A percentile compares a stretch with the other conserved stretches of the same genome.
These are phyloP conservation scores for Verticillium zaregamsianum DNA, from an alignment of 2,329 filamentous ascomycete species.

Conservation along the genomic window DNA sequence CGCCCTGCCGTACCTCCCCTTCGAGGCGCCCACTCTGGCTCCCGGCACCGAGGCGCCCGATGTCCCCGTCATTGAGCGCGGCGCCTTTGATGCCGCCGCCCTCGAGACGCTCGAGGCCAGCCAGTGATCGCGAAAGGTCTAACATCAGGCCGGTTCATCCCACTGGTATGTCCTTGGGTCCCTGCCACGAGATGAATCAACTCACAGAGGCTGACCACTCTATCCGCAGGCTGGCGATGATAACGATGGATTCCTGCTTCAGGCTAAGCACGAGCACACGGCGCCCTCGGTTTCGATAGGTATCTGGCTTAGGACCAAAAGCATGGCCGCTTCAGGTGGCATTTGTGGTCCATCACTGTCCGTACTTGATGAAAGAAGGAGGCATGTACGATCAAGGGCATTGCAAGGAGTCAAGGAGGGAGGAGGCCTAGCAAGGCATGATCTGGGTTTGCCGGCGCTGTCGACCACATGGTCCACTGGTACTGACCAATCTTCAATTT, in stretches of 20 bases:
- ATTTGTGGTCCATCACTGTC: background rate
- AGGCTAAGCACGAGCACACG: background rate
- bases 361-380: background rate
- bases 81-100: background rate
- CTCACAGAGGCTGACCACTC: background rate
- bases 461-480: background rate
- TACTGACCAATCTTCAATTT: background rate
- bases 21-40: constrained; percentile 10
- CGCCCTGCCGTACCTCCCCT: constrained; percentile 15
- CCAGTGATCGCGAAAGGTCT: background rate
- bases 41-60: constrained; percentile 8
- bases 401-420: background rate
- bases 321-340: background rate
- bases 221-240: background rate
- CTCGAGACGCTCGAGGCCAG: background rate
- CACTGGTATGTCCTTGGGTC: constrained; percentile 8
- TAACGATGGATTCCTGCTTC: background rate
- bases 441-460: background rate
- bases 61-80: constrained; percentile 7
- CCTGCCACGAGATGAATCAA: background rate
- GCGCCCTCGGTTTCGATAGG: background rate
- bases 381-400: background rate
- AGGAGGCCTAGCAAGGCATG: background rate
- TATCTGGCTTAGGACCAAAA: background rate
- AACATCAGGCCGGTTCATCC: constrained; percentile 5